Evolutionary conservation across 192 early-diverging fungal genomes (phyloP).

Genomic region (Phlyctochytrium bullatum): DNA sequence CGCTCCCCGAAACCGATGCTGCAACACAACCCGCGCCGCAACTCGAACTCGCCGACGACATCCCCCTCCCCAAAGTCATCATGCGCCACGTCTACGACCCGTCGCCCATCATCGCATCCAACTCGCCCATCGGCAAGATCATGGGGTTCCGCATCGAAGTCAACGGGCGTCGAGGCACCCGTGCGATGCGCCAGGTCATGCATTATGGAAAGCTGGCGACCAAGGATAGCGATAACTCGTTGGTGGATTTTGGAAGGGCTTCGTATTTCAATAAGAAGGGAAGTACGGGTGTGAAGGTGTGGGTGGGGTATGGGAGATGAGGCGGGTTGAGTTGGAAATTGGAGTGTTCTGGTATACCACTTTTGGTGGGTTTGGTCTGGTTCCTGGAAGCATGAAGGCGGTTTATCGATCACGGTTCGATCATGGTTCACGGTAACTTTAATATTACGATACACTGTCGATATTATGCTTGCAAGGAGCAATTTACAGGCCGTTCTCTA

Average conservation of each 20-base stretch:
- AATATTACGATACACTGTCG: no score
- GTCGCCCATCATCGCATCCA: constrained; percentile 8
- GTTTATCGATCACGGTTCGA: no score
- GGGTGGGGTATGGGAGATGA: constrained; percentile 43
- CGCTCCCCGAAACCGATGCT: neutral
- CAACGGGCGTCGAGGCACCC: constrained; percentile 38
- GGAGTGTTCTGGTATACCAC: no score
- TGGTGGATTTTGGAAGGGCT: constrained; percentile 45
- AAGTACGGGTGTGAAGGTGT: constrained; percentile 50
- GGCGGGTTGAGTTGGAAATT: no score
- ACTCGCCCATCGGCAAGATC: constrained; percentile 33
- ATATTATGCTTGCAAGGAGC: no score
- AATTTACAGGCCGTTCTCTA: no score
- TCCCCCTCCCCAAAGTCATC: constrained; percentile 38
- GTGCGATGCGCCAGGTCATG: constrained; percentile 31
- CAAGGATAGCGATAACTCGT: constrained; percentile 21
- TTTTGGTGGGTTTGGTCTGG: no score
- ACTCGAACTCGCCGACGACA: constrained; percentile 23
- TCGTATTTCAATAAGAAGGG: constrained; percentile 49
- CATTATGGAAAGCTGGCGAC: constrained; percentile 41
- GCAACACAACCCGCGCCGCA: neutral
- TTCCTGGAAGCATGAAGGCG: no score
- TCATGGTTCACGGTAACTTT: no score
- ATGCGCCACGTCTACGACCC: constrained; percentile 31
- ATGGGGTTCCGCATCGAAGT: constrained; percentile 44